Percentiles rank a stretch among this genome's conserved stretches.
These are phyloP conservation scores for Porogramme epimiltina DNA, from an alignment of 1,284 basidiomycete genomes.

Conservation along the genomic window DNA sequence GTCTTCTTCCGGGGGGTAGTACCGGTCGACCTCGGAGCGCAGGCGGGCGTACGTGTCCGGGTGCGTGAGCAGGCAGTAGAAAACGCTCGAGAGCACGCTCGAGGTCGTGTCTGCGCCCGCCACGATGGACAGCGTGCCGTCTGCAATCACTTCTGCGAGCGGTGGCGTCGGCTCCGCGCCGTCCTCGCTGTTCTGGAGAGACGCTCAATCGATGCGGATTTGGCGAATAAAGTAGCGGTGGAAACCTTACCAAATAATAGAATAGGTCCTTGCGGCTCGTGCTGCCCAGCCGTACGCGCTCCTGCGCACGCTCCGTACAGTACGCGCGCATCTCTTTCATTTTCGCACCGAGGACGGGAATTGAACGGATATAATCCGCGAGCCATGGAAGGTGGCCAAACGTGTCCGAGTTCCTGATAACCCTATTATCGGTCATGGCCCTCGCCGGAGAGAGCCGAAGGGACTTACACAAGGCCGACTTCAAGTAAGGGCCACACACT, in stretches of 20 bases:
- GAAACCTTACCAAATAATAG: conserved; percentile 20
- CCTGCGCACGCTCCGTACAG: conserved; percentile 17
- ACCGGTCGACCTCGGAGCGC: conserved; percentile 31
- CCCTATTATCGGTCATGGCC: neutral
- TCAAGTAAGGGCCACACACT: conserved; percentile 24
- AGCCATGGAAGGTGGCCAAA: conserved; percentile 30
- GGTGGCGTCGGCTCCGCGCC: conserved; percentile 21
- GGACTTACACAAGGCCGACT: conserved; percentile 21
- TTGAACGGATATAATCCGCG: conserved; percentile 19
- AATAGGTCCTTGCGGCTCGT: conserved; percentile 24
- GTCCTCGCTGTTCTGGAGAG: conserved; percentile 27
- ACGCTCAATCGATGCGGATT: neutral
- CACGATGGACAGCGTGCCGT: conserved; percentile 25
- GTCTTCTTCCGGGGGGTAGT: conserved; percentile 30
- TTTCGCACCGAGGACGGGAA: conserved; percentile 19
- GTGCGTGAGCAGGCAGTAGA: conserved; percentile 28
- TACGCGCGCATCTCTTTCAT: conserved; percentile 22
- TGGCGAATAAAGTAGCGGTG: conserved; percentile 1
- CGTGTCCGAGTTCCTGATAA: conserved; percentile 18
- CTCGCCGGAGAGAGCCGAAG: neutral
- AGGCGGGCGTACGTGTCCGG: conserved; percentile 26
- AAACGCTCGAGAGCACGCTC: conserved; percentile 22
- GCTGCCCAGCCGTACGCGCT: conserved; percentile 18
- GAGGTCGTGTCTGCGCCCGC: conserved; percentile 38
- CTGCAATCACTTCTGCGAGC: conserved; percentile 20